These are phyloP conservation scores for Afroboletus lepidellus DNA, from an alignment of 1,284 basidiomycete species.

Conservation along the genomic window DNA sequence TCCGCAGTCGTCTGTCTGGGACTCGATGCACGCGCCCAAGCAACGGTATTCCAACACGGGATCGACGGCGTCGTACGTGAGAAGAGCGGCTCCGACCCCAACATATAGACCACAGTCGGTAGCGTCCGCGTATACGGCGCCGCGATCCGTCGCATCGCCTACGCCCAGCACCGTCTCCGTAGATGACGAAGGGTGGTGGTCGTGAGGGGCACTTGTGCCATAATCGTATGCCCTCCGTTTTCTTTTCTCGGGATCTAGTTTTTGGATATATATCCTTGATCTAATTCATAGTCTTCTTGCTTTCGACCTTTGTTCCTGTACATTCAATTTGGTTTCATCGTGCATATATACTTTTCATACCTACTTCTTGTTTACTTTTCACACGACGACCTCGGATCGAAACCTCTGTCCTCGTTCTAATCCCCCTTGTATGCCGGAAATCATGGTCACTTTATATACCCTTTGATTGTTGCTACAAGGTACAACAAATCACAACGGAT, in stretches of 20 bases:
- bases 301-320: neutral
- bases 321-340: neutral
- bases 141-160: slow-evolving; percentile 56
- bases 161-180: slow-evolving; percentile 70
- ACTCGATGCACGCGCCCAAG: slow-evolving; percentile 71
- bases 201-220: slow-evolving; percentile 36
- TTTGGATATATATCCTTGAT: slow-evolving; percentile 25
- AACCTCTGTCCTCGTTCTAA: neutral
- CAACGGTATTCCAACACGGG: slow-evolving; percentile 20
- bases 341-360: slow-evolving; percentile 8
- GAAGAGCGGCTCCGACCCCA: slow-evolving; percentile 32
- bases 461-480: slow-evolving; percentile 42
- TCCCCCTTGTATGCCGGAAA: slow-evolving; percentile 18
- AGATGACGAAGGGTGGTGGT: slow-evolving; percentile 75
- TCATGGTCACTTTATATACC: slow-evolving; percentile 37
- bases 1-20: slow-evolving; percentile 59
- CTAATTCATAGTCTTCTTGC: slow-evolving; percentile 23
- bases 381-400: slow-evolving; percentile 1
- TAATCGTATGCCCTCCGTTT: slow-evolving; percentile 7
- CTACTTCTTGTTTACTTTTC: slow-evolving; percentile 7
- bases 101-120: slow-evolving; percentile 34
- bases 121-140: slow-evolving; percentile 43
- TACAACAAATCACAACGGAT: slow-evolving; percentile 42
- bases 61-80: slow-evolving; percentile 39
- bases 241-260: slow-evolving; percentile 10